Conservation (phyloP, 192 early-diverging fungal genomes). For the Obelidium mucronatum region DNA sequence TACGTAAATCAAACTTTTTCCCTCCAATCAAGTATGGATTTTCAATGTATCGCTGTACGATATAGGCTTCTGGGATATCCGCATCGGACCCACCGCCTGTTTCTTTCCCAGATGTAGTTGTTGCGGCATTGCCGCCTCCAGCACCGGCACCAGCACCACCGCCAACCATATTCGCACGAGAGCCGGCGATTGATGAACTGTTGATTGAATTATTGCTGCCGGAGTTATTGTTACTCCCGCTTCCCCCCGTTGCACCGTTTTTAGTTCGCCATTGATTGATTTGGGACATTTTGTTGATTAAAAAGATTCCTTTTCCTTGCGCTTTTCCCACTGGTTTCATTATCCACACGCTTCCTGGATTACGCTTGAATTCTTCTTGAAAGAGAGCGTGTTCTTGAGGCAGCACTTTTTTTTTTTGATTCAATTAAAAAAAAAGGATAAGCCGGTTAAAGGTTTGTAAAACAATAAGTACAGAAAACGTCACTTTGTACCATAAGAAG, state of each 20-base stretch:
- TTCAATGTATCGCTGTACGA: conserved; percentile 71
- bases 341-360: conserved; percentile 68
- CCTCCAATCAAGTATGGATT: conserved; percentile 70
- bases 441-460: neutral
- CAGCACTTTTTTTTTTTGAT: conserved; percentile 29
- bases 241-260: conserved; percentile 37
- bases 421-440: neutral
- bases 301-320: conserved; percentile 73
- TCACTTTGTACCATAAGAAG: conserved; percentile 53
- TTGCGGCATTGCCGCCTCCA: neutral
- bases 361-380: conserved; percentile 72
- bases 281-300: conserved; percentile 70
- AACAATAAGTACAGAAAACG: neutral
- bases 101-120: neutral
- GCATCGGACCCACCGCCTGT: neutral
- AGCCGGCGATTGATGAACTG: neutral
- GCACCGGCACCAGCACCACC: neutral
- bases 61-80: conserved; percentile 64
- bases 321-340: conserved; percentile 76
- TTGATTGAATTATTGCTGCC: conserved; percentile 2
- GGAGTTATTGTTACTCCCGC: conserved; percentile 28
- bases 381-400: conserved; percentile 71
- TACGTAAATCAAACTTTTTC: conserved; percentile 71
- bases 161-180: conserved; percentile 1
- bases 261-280: conserved; percentile 66